phyloP scores from a whole-genome alignment of 2,329 filamentous ascomycete genomes.

The Monosporascus sp. region DNA sequence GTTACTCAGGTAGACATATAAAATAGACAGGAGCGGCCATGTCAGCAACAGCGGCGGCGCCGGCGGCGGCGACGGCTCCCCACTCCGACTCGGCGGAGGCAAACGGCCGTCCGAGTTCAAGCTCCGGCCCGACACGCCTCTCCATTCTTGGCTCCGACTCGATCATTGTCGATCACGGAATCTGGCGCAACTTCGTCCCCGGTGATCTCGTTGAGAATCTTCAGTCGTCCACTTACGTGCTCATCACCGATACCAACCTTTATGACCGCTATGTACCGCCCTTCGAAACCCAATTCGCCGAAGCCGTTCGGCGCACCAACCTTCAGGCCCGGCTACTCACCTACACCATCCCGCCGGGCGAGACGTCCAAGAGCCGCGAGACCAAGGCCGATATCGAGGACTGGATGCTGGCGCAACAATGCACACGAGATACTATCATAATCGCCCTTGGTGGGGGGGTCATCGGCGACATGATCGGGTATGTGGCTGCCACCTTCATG shows the following conservation, averaged over 20 bases:
- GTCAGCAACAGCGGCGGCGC: background rate
- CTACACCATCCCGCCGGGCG: constrained; percentile 83
- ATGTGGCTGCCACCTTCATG: constrained; percentile 98
- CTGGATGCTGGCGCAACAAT: constrained; percentile 90
- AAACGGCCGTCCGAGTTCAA: background rate
- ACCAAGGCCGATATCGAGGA: constrained; percentile 96
- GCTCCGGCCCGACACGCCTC: constrained; percentile 51
- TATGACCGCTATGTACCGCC: constrained; percentile 71
- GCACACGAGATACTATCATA: constrained; percentile 89
- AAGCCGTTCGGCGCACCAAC: constrained; percentile 32
- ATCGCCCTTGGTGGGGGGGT: constrained; percentile 94
- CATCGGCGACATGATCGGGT: constrained; percentile 96
- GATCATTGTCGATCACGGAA: constrained; percentile 85
- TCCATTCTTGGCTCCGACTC: constrained; percentile 82
- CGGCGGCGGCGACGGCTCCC: background rate
- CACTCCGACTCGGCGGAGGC: background rate
- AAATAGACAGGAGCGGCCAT: background rate
- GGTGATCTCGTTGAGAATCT: constrained; percentile 74
- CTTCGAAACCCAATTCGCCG: constrained; percentile 64
- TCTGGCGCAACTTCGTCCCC: constrained; percentile 79
- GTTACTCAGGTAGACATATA: background rate
- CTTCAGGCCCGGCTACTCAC: constrained; percentile 66
- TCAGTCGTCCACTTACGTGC: constrained; percentile 83
- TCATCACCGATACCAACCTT: constrained; percentile 95
- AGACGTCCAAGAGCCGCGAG: constrained; percentile 86